Percentiles rank a stretch among this genome's conserved stretches.
phyloP scores from a whole-genome alignment of 139 green algal genomes.

The Auxenochlorella pyrenoidosa region DNA sequence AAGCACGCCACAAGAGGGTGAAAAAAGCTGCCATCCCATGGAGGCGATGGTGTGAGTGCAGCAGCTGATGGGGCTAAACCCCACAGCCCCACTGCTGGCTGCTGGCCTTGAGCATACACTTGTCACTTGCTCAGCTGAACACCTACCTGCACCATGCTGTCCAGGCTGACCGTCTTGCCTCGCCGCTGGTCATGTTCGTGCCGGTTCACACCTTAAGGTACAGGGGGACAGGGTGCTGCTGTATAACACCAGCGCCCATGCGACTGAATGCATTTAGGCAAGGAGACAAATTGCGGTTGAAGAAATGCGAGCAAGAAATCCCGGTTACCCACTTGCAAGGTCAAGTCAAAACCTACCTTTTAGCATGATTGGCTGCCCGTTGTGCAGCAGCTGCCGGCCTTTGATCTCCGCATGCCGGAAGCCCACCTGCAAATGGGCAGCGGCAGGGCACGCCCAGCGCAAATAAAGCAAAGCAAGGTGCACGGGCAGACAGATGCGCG shows the following conservation, averaged over 20 bases:
- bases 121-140: too few relatives aligned
- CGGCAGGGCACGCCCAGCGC: background rate
- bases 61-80: background rate
- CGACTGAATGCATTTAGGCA: background rate
- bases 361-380: slow-evolving; percentile 81
- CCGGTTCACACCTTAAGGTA: slow-evolving; percentile 85
- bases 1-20: too few relatives aligned
- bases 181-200: slow-evolving; percentile 91
- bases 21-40: too few relatives aligned
- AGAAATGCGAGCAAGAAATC: background rate
- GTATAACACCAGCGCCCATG: too few relatives aligned
- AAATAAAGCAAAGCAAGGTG: too few relatives aligned
- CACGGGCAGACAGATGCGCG: too few relatives aligned
- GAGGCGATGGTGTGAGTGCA: too few relatives aligned
- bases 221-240: too few relatives aligned
- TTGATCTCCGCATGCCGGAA: slow-evolving; percentile 79
- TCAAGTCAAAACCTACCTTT: slow-evolving; percentile 25
- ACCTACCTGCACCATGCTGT: slow-evolving; percentile 48
- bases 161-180: slow-evolving; percentile 60
- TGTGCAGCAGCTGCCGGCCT: slow-evolving; percentile 83
- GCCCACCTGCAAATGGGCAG: slow-evolving; percentile 70
- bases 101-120: too few relatives aligned
- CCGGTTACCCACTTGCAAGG: background rate
- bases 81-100: background rate
- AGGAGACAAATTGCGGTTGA: background rate